Evolutionary conservation across 2,329 filamentous ascomycete genomes (phyloP).

Genomic region (Clathrospora elynae): DNA sequence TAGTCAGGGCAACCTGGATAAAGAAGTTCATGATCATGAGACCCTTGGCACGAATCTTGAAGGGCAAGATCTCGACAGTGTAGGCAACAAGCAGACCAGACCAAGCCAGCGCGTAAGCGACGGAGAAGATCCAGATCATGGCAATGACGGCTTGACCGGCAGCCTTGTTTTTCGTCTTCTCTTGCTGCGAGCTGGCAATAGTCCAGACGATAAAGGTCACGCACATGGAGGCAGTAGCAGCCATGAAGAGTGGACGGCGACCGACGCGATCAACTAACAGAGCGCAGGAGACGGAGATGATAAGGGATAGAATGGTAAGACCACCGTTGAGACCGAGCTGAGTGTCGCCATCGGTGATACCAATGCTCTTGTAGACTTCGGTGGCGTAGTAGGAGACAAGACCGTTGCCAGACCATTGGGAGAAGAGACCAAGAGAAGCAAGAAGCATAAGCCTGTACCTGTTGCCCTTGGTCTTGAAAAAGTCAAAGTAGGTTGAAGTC

Average conservation of each 20-base stretch:
- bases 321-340: constrained; percentile 56
- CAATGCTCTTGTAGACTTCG: constrained; percentile 65
- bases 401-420: constrained; percentile 71
- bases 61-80: constrained; percentile 57
- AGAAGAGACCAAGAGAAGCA: constrained; percentile 68
- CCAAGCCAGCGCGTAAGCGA: constrained; percentile 63
- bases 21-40: constrained; percentile 65
- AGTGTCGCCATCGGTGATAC: constrained; percentile 56
- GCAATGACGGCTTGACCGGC: constrained; percentile 56
- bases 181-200: constrained; percentile 57
- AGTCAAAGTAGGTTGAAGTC: constrained; percentile 63
- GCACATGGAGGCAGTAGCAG: constrained; percentile 44
- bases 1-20: constrained; percentile 64
- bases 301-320: constrained; percentile 64
- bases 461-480: constrained; percentile 67
- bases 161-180: constrained; percentile 48
- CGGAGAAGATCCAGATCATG: constrained; percentile 57
- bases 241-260: constrained; percentile 41
- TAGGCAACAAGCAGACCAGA: constrained; percentile 63
- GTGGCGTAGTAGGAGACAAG: constrained; percentile 71
- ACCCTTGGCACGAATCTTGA: constrained; percentile 57
- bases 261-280: constrained; percentile 61
- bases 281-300: constrained; percentile 62
- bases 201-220: constrained; percentile 46
- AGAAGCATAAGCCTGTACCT: constrained; percentile 67